A percentile compares a stretch with the other conserved stretches of the same genome.
Evolutionary conservation across 2,329 filamentous ascomycete genomes (phyloP).

Genomic region (Cytospora schulzeri): DNA sequence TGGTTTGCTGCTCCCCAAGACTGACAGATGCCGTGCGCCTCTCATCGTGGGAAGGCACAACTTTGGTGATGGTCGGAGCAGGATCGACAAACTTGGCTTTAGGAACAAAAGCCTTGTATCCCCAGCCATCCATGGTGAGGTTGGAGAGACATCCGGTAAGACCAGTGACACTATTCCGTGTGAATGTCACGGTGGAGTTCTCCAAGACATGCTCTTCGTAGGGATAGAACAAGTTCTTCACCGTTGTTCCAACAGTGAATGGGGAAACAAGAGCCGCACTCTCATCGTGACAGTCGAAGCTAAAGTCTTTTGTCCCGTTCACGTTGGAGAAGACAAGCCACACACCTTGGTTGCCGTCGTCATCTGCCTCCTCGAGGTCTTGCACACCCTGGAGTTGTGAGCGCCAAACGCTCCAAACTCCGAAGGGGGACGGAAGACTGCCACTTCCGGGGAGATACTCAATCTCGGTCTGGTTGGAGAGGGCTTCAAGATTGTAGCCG

Average conservation of each 20-base stretch:
- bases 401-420: constrained; percentile 63
- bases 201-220: constrained; percentile 58
- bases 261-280: constrained; percentile 57
- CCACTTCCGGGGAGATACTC: constrained; percentile 41
- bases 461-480: constrained; percentile 53
- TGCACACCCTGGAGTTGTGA: constrained; percentile 52
- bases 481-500: constrained; percentile 55
- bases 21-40: constrained; percentile 28
- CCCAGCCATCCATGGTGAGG: constrained; percentile 56
- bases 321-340: constrained; percentile 57
- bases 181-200: constrained; percentile 46
- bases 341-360: constrained; percentile 35
- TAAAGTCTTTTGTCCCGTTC: constrained; percentile 52
- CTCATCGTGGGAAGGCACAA: constrained; percentile 62
- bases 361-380: constrained; percentile 47
- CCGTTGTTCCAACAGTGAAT: constrained; percentile 55
- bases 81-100: constrained; percentile 51
- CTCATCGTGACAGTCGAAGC: constrained; percentile 55
- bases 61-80: constrained; percentile 60
- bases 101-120: constrained; percentile 63
- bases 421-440: constrained; percentile 38
- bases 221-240: constrained; percentile 65
- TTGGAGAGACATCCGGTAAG: constrained; percentile 58
- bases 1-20: constrained; percentile 40
- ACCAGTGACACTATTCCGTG: constrained; percentile 47